Evolutionary conservation across 352 stramenopile genomes (phyloP), one percentile per base, ranked within the genome.

Genomic region (Sclerospora graminicola): DNA sequence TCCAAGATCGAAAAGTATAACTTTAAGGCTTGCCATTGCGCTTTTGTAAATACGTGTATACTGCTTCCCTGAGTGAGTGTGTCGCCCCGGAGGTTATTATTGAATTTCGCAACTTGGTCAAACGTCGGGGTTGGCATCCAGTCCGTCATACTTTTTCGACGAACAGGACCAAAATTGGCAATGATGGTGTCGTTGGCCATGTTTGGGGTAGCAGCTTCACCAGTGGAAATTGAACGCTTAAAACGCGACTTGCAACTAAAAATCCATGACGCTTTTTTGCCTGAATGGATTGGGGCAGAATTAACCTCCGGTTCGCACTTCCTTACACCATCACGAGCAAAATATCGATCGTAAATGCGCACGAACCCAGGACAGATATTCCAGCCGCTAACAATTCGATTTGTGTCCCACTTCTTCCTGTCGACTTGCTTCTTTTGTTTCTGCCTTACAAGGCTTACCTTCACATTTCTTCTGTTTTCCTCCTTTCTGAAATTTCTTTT

Each of bases 21-120:
- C 44, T 83, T 84, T 24, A 90, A 51, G 5, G 79, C 79, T 36
- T 80, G 70, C 79, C 79, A 90, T 55, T 90, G 70, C 6, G 44
- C 40, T 34, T 69, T 66, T 31, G 79, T 82, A 48, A 90, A 90
- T 14, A 86, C 53, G 15, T 84, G 76, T 7, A 71, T 27, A 4
- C 57, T 50, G 28, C 41, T 68, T 18, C 42, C 29, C 19, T 68
- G 45, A 8, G 54, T 39, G 7, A 45, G 45, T 34, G 58, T 48
- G 16, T 60, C 52, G 11, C 60, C 46, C 30, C 66, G 61, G 20
- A 67, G 45, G 5, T 57, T 65, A 20, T 48, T 60, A 8, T 57
- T 62, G 4, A 70, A 43, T 16, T 54, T 53, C 11, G 54, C 57
- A 14, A 60, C 57, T 37, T 64, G 60, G 41, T 65, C 51, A 19